Conservation (phyloP, 148 eudicot genomes). For the Nepenthes mirabilis region DNA sequence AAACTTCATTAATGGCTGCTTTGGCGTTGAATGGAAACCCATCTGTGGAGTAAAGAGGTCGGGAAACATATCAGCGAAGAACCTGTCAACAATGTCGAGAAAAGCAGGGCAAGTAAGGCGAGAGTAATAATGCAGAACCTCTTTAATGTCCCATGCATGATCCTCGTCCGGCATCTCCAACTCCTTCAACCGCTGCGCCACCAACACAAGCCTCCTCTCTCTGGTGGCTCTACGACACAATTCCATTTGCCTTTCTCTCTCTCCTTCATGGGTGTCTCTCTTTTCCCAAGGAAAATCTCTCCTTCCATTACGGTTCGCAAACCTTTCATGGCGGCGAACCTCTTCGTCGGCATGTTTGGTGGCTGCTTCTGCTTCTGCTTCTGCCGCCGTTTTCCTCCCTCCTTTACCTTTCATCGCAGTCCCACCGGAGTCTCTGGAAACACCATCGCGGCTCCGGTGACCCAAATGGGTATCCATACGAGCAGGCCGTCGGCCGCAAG, state of each 20-base stretch:
- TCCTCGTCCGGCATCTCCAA: constrained; percentile 36
- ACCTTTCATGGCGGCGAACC: background rate
- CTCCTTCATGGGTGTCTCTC: constrained; percentile 9
- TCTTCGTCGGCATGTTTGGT: background rate
- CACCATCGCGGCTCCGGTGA: constrained; percentile 15
- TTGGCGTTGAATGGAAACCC: too few relatives aligned
- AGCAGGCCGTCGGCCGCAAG: constrained; percentile 14
- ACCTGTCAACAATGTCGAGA: constrained; percentile 49
- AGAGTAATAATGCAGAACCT: constrained; percentile 50
- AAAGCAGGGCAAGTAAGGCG: constrained; percentile 43
- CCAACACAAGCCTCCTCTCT: constrained; percentile 13
- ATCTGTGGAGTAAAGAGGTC: constrained; percentile 16
- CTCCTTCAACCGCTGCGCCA: constrained; percentile 41
- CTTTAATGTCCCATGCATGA: constrained; percentile 44
- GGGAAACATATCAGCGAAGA: constrained; percentile 34
- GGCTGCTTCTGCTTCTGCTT: constrained; percentile 3
- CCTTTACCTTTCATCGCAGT: background rate
- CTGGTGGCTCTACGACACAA: constrained; percentile 6
- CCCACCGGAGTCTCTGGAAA: constrained; percentile 16
- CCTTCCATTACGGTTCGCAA: background rate
- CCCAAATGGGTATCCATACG: background rate
- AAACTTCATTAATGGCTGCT: too few relatives aligned
- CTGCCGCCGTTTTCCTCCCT: background rate
- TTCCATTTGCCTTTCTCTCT: constrained; percentile 5
- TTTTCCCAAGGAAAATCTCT: constrained; percentile 7